Base-by-base conservation (phyloP, 345 rosid species). In the Eucalyptus sideroxylon region DNA sequence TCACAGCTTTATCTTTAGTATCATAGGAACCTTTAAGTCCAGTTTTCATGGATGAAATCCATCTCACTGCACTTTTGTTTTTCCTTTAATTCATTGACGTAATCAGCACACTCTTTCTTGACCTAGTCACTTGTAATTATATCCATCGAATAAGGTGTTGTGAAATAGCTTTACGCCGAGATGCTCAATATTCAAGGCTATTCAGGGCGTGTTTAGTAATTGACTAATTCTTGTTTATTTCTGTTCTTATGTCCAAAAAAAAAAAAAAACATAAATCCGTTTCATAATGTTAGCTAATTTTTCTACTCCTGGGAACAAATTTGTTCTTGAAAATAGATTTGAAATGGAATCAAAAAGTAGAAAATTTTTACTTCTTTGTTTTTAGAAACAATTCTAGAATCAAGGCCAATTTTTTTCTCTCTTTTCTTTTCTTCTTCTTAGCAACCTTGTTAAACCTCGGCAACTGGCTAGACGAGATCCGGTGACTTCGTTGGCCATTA, bases 401-500 rank as follows among this genome's bases (percentile, higher is more conserved):
- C 56, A 17, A 51, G 9, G 9, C 4, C 21, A 16, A 51, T n/a
- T n/a, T 44, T 6, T 50, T 1, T 50, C 19, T 51, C 56, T 53
- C 24, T 53, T 8, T 17, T 7, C 9, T 53, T 17, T 53, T 3
- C 59, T 53, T 53, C 11, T 21, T 53, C 59, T 53, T 53, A 1
- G 59, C 5, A 4, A 53, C 59, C 56, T 53, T 53, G 24, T 0
- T 4, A 53, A 5, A 5, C 59, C 24, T 53, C 0, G 0, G 11
- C 0, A 1, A 53, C 0, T 1, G 2, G 2, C 10, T 0, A 53
- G 0, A 19, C 0, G 56, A 7, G 56, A 5, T 53, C 1, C 8
- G 4, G 21, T 50, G 19, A 53, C 56, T 4, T 53, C 0, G 0
- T 8, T 2, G 59, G 19, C 59, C 59, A 9, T 53, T 53, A 2